Evolutionary conservation across 306 rosid genomes (phyloP).

Genomic region (Myrica gale): DNA sequence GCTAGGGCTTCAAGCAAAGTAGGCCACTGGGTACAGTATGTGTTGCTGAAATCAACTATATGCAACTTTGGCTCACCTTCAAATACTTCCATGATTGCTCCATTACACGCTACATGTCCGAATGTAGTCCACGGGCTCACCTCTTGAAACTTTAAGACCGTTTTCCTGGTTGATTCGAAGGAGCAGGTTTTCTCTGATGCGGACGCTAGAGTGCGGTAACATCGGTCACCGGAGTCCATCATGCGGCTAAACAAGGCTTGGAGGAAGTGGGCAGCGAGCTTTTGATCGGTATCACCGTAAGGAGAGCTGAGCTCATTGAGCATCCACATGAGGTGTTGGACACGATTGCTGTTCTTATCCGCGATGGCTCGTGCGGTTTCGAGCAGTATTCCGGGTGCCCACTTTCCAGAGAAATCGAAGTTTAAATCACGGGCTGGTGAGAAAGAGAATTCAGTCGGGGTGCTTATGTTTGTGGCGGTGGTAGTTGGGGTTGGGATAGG

Average conservation of each 20-base stretch:
- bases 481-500: slow-evolving; percentile 19
- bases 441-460: slow-evolving; percentile 40
- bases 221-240: slow-evolving; percentile 71
- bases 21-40: slow-evolving; percentile 98
- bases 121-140: slow-evolving; percentile 93
- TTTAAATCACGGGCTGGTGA: slow-evolving; percentile 47
- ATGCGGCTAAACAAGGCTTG: slow-evolving; percentile 79
- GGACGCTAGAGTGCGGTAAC: slow-evolving; percentile 52
- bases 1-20: slow-evolving; percentile 86
- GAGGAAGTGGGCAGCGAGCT: slow-evolving; percentile 71
- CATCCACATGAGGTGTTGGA: slow-evolving; percentile 92
- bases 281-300: slow-evolving; percentile 81
- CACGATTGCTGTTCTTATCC: slow-evolving; percentile 54
- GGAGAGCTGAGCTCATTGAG: slow-evolving; percentile 87
- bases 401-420: slow-evolving; percentile 61
- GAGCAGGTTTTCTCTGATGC: slow-evolving; percentile 75
- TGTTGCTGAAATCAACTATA: slow-evolving; percentile 76
- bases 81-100: slow-evolving; percentile 81
- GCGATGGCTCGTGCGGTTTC: slow-evolving; percentile 75
- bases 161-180: slow-evolving; percentile 74
- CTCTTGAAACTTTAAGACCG: slow-evolving; percentile 76
- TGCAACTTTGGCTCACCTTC: slow-evolving; percentile 77
- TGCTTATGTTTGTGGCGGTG: slow-evolving; percentile 20
- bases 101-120: slow-evolving; percentile 92
- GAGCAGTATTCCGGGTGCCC: slow-evolving; percentile 63